Evolutionary conservation across 345 rosid species (phyloP).

Genomic region (Camelina laxa): DNA sequence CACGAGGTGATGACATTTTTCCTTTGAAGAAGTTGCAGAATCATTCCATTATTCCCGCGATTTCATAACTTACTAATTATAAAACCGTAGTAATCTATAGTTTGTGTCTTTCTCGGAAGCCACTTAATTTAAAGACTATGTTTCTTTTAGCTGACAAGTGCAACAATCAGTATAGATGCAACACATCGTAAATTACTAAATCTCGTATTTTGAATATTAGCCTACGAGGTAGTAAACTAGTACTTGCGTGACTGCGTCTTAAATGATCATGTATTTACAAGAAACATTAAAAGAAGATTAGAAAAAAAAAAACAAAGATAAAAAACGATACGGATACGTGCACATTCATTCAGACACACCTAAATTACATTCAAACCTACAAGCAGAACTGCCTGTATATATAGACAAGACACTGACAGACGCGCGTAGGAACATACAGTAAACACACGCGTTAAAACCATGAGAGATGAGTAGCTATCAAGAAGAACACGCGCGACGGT

Average conservation of each 20-base stretch:
- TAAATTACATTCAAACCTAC: background rate
- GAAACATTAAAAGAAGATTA: background rate
- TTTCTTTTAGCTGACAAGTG: constrained; percentile 12
- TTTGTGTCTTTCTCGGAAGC: constrained; percentile 24
- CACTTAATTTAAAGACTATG: background rate
- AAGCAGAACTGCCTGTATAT: constrained; percentile 13
- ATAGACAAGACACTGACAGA: constrained; percentile 12
- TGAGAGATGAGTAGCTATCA: constrained; percentile 26
- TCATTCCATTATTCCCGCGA: too few species aligned
- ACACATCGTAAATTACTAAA: background rate
- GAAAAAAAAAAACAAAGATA: background rate
- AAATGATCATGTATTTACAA: background rate
- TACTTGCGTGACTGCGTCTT: background rate
- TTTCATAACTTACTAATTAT: too few species aligned
- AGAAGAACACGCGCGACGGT: constrained; percentile 47
- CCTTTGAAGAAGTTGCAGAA: too few species aligned
- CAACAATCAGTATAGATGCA: background rate
- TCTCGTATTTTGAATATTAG: background rate
- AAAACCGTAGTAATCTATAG: background rate
- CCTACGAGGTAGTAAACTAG: background rate
- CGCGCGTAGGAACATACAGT: background rate
- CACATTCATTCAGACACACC: background rate
- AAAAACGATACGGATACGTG: constrained; percentile 5
- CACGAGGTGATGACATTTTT: too few species aligned
- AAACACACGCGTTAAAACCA: constrained; percentile 13